These are phyloP conservation scores for Senna siamea DNA, from an alignment of 306 rosid species.

Conservation along the genomic window DNA sequence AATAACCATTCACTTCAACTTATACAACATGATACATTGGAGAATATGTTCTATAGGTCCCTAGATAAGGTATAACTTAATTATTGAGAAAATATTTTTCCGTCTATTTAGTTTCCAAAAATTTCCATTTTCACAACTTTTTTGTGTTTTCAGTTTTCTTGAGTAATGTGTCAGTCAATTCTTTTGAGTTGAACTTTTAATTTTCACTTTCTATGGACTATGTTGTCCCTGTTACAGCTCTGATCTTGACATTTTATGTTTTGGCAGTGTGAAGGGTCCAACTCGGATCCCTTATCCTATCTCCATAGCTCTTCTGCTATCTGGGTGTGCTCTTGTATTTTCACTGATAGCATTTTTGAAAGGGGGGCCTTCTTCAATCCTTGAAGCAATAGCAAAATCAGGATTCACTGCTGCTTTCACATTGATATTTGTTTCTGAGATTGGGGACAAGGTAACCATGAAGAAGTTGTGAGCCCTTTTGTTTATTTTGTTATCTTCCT, in stretches of 20 bases:
- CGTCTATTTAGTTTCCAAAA: too few relatives aligned
- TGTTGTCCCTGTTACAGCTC: conserved; percentile 30
- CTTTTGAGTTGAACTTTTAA: not conserved
- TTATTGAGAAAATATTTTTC: not conserved
- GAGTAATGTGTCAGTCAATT: conserved; percentile 19
- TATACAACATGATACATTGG: too few relatives aligned
- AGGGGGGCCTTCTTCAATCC: conserved; percentile 78
- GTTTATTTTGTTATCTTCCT: conserved; percentile 8
- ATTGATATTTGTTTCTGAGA: conserved; percentile 94
- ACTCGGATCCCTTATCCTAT: conserved; percentile 68
- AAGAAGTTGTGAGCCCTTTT: conserved; percentile 9
- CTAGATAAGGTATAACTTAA: not conserved
- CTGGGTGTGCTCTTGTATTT: conserved; percentile 81
- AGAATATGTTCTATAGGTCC: conserved; percentile 4
- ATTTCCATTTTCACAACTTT: too few relatives aligned
- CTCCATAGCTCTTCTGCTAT: conserved; percentile 70
- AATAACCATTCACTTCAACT: conserved; percentile 14
- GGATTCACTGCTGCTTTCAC: conserved; percentile 98
- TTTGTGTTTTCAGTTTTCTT: too few relatives aligned
- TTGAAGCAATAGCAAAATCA: conserved; percentile 86
- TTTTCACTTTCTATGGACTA: not conserved
- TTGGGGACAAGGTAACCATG: conserved; percentile 90
- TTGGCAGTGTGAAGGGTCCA: conserved; percentile 79
- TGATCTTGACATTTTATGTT: conserved; percentile 42
- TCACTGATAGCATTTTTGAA: conserved; percentile 80